Evolutionary conservation across 805 yeast species (phyloP).

Genomic region (Metschnikowia cerradonensis): DNA sequence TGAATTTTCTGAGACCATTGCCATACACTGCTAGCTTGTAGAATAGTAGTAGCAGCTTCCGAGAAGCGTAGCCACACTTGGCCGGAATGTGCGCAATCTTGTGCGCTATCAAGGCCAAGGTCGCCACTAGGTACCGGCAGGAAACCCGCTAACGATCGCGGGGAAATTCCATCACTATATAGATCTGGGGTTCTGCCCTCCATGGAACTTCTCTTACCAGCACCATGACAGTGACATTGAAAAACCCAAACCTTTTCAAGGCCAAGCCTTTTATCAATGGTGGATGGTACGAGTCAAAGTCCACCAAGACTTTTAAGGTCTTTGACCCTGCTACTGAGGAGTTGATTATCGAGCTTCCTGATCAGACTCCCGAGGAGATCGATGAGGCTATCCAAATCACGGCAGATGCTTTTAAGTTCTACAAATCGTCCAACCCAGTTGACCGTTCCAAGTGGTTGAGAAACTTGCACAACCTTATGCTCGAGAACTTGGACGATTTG

Average conservation of each 20-base stretch:
- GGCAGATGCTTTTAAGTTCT: conserved; percentile 41
- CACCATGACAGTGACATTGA: conserved; percentile 20
- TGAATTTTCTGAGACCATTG: no score
- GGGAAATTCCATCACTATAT: neutral
- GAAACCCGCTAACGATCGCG: neutral
- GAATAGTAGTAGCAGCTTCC: no score
- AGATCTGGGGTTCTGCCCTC: neutral
- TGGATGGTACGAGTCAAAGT: conserved; percentile 35
- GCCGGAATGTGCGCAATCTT: neutral
- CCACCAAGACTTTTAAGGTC: conserved; percentile 35
- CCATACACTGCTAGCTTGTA: no score
- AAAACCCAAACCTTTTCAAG: conserved; percentile 32
- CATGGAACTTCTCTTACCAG: neutral
- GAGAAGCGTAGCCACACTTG: no score
- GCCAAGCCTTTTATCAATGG: conserved; percentile 37
- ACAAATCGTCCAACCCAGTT: conserved; percentile 45
- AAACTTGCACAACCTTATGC: conserved; percentile 47
- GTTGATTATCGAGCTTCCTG: conserved; percentile 36
- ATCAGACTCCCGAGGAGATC: conserved; percentile 42
- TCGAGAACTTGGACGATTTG: conserved; percentile 53
- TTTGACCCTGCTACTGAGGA: conserved; percentile 40
- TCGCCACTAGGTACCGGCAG: neutral
- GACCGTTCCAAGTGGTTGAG: conserved; percentile 50
- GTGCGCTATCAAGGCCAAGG: conserved; percentile 1
- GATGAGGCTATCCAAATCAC: conserved; percentile 48